Conservation (phyloP, 148 eudicot species). For the Rhododendron williamsianum region DNA sequence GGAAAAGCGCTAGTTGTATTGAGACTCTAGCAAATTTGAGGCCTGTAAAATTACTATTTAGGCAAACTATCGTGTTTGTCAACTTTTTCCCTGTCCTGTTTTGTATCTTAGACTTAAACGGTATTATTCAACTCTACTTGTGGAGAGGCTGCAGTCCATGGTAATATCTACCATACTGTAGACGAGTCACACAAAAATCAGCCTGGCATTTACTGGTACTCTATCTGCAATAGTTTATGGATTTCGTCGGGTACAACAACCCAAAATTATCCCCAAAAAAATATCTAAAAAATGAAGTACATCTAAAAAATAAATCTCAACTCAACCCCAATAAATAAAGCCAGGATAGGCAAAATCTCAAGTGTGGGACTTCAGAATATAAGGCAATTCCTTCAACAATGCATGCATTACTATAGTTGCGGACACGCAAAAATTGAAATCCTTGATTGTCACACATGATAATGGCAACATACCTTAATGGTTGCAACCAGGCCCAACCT, state of each 20-base stretch:
- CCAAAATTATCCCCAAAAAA: neutral
- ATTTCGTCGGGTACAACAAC: neutral
- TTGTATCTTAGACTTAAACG: neutral
- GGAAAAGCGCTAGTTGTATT: neutral
- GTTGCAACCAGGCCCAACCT: slow-evolving; percentile 93
- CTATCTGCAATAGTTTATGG: neutral
- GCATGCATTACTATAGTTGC: neutral
- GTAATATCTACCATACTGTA: neutral
- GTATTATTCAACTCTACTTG: neutral
- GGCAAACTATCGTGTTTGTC: neutral
- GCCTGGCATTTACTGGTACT: neutral
- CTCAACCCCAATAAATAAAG: neutral
- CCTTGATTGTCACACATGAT: neutral
- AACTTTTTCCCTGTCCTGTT: neutral
- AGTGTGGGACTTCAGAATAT: neutral
- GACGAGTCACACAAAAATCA: neutral
- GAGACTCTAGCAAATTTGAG: neutral
- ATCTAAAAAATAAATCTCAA: neutral
- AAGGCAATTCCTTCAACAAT: neutral
- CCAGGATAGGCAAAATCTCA: neutral
- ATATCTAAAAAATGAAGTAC: neutral
- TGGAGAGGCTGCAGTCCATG: neutral
- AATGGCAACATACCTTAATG: slow-evolving; percentile 55
- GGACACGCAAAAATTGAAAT: neutral
- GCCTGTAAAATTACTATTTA: neutral